phyloP scores from a whole-genome alignment of 1,139 yeast species.

The Debaryomyces robertsiae region DNA sequence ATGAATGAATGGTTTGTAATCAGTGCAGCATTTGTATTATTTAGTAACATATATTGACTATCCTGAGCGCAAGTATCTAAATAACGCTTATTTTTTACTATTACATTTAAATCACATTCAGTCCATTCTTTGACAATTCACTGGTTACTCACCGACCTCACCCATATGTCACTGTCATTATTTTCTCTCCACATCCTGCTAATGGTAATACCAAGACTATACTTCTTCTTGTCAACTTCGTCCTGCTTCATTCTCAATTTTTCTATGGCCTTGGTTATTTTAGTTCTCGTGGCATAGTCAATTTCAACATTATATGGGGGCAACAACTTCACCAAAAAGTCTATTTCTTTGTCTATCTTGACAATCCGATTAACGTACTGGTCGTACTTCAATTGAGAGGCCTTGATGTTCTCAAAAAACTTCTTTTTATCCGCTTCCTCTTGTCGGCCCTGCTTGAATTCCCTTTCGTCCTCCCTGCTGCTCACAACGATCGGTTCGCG shows the following conservation, averaged over 20 bases:
- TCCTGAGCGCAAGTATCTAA: conserved; percentile 5
- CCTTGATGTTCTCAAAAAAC: conserved; percentile 18
- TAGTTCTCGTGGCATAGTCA: conserved; percentile 45
- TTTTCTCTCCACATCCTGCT: conserved; percentile 49
- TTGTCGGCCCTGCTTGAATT: neutral
- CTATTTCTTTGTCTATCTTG: conserved; percentile 46
- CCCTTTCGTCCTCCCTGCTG: conserved; percentile 6
- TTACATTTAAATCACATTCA: conserved; percentile 1
- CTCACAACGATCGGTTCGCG: conserved; percentile 32
- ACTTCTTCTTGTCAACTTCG: conserved; percentile 47
- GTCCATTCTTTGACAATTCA: too few relatives aligned
- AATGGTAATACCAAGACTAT: conserved; percentile 45
- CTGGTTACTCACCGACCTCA: conserved; percentile 24
- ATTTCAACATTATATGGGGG: conserved; percentile 52
- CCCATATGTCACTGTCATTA: conserved; percentile 51
- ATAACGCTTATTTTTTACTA: conserved; percentile 1
- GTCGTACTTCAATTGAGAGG: conserved; percentile 41
- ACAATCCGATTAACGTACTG: conserved; percentile 33
- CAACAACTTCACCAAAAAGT: conserved; percentile 40
- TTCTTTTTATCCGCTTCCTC: conserved; percentile 7
- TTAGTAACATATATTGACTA: conserved; percentile 4
- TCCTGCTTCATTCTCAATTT: conserved; percentile 44
- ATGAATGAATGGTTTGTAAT: neutral
- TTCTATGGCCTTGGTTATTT: conserved; percentile 47
- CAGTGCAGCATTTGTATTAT: neutral